Conservation (phyloP, 352 stramenopile genomes). For the Phytophthora pistaciae region DNA sequence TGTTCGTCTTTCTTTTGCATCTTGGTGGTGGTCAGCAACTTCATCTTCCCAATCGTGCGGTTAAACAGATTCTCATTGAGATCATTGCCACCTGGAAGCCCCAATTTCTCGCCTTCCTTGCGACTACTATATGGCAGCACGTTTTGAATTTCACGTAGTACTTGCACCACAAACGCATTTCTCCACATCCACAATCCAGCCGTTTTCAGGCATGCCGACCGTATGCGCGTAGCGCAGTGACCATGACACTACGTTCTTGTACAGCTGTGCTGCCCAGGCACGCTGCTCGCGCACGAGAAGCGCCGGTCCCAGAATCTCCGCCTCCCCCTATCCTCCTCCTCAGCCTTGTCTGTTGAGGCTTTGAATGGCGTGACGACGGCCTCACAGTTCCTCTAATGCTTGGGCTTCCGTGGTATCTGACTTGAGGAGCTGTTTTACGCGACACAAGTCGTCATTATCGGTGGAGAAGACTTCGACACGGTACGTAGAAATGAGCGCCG, state of each 20-base stretch:
- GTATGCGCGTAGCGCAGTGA: not conserved
- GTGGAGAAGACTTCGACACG: not conserved
- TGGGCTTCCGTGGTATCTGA: not conserved
- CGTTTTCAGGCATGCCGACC: not conserved
- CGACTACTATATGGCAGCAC: not conserved
- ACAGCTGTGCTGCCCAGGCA: not conserved
- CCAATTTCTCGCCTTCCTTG: not conserved
- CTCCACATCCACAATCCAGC: not conserved
- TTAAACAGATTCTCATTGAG: not conserved
- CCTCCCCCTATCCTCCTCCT: not conserved
- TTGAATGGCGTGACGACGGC: not conserved
- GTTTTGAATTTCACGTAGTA: not conserved
- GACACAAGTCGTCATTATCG: not conserved
- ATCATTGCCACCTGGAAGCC: not conserved
- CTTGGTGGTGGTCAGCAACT: not conserved
- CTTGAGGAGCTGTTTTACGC: not conserved
- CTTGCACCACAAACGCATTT: not conserved
- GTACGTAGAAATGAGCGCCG: not conserved
- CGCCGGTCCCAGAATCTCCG: not conserved
- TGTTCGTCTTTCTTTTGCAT: not conserved
- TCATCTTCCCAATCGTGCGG: not conserved
- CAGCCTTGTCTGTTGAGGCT: not conserved
- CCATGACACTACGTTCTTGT: not conserved
- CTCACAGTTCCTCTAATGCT: not conserved
- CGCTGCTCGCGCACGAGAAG: not conserved